phyloP scores from a whole-genome alignment of 768 basidiomycete species.

The Fistulinella prunicolor region DNA sequence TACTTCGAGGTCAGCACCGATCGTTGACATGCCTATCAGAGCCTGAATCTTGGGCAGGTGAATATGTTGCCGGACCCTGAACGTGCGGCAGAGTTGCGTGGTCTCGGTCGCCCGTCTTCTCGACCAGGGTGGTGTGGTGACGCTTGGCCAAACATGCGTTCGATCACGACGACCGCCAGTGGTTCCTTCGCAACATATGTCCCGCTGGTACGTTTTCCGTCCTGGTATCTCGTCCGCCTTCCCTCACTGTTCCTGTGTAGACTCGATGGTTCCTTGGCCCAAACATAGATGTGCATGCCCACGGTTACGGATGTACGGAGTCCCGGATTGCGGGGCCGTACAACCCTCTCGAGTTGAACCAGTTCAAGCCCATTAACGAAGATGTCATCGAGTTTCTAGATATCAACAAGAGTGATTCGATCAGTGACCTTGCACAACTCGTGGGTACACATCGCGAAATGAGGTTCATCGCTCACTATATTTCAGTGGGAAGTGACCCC shows the following conservation, averaged over 20 bases:
- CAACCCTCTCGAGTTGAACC: not conserved
- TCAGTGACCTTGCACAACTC: not conserved
- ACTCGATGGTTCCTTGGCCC: constrained; percentile 14
- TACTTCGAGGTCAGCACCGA: not conserved
- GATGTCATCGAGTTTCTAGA: constrained; percentile 17
- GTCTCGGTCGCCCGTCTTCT: constrained; percentile 3
- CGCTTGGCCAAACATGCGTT: constrained; percentile 12
- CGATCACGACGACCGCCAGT: constrained; percentile 5
- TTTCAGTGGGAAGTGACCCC: not conserved
- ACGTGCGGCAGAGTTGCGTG: constrained; percentile 9
- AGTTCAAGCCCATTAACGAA: not conserved
- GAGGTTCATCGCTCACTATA: not conserved
- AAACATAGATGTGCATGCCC: not conserved
- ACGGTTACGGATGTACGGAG: constrained; percentile 7
- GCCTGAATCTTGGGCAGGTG: not conserved
- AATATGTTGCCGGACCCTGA: not conserved
- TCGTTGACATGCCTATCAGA: no score
- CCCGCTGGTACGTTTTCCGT: constrained; percentile 6
- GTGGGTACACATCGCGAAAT: not conserved
- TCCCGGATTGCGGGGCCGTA: constrained; percentile 1
- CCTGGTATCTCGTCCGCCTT: no score
- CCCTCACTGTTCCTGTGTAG: constrained; percentile 1
- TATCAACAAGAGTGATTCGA: not conserved
- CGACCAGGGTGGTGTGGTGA: constrained; percentile 8
- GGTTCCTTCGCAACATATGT: constrained; percentile 12